Conservation (phyloP, 352 stramenopile genomes). For the Globisporangium cylindrosporum region DNA sequence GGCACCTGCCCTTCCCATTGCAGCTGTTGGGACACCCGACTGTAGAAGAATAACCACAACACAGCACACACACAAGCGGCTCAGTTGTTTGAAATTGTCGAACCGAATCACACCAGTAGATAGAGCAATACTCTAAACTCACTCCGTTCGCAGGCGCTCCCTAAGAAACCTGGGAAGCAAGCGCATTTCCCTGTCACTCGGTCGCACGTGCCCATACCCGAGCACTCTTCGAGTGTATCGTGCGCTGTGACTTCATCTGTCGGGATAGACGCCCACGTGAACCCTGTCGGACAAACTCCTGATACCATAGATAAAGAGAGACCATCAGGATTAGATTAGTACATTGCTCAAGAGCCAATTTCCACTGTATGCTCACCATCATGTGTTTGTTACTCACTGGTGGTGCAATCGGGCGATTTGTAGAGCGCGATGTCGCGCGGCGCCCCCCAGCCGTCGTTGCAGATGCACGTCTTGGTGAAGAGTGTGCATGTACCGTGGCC, state of each 20-base stretch:
- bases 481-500: slow-evolving; percentile 76
- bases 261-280: slow-evolving; percentile 55
- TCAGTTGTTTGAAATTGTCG: background rate
- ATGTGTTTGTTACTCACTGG: slow-evolving; percentile 29
- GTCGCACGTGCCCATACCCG: slow-evolving; percentile 85
- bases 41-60: slow-evolving; percentile 15
- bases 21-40: slow-evolving; percentile 72
- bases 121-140: slow-evolving; percentile 23
- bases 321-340: background rate
- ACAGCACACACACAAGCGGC: background rate
- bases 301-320: slow-evolving; percentile 7
- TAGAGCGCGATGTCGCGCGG: slow-evolving; percentile 71
- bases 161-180: slow-evolving; percentile 83
- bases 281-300: slow-evolving; percentile 51
- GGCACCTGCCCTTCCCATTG: slow-evolving; percentile 63
- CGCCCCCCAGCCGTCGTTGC: slow-evolving; percentile 52
- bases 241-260: slow-evolving; percentile 35
- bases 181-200: slow-evolving; percentile 60
- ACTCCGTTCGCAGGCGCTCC: slow-evolving; percentile 80
- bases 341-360: background rate
- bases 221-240: slow-evolving; percentile 72
- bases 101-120: background rate
- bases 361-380: background rate
- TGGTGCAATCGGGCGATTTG: slow-evolving; percentile 77
- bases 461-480: slow-evolving; percentile 62